Evolutionary conservation across 2,329 filamentous ascomycete species (phyloP).

Genomic region (Cladophialophora yegresii): DNA sequence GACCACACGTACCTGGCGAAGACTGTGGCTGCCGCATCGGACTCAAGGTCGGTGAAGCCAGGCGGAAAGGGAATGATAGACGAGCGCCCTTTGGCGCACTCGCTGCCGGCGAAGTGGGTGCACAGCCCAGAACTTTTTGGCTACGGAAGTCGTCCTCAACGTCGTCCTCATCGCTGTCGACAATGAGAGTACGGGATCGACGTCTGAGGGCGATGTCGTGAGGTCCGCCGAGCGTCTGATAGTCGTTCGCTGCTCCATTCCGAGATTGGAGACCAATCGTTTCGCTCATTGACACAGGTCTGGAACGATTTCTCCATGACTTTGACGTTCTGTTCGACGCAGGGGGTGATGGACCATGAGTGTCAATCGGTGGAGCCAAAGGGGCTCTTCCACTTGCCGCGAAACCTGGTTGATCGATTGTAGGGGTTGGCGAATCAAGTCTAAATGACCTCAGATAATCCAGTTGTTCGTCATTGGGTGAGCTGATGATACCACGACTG

Average conservation of each 20-base stretch:
- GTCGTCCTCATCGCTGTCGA: slow-evolving; percentile 53
- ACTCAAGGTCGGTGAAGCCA: not conserved
- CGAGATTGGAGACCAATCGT: not conserved
- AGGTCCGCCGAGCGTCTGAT: not conserved
- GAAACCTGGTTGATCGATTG: not conserved
- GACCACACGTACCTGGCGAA: not conserved
- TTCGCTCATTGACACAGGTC: not conserved
- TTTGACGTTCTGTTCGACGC: not conserved
- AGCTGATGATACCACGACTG: slow-evolving; percentile 26
- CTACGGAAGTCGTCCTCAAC: slow-evolving; percentile 68
- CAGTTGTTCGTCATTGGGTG: slow-evolving; percentile 22
- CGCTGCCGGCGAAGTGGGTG: slow-evolving; percentile 60
- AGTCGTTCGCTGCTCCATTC: not conserved
- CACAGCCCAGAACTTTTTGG: slow-evolving; percentile 40
- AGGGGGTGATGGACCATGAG: not conserved
- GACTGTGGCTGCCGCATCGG: not conserved
- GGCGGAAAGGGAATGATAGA: not conserved
- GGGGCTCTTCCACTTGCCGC: not conserved
- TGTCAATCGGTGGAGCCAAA: not conserved
- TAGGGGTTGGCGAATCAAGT: not conserved
- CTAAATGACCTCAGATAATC: slow-evolving; percentile 4
- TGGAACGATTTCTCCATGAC: not conserved
- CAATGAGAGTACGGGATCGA: not conserved
- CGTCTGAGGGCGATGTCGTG: not conserved
- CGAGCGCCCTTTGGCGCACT: not conserved